A percentile compares a stretch with the other conserved stretches of the same genome.
These are phyloP conservation scores for Boletus reticulatus DNA, from an alignment of 768 basidiomycete species.

Conservation along the genomic window DNA sequence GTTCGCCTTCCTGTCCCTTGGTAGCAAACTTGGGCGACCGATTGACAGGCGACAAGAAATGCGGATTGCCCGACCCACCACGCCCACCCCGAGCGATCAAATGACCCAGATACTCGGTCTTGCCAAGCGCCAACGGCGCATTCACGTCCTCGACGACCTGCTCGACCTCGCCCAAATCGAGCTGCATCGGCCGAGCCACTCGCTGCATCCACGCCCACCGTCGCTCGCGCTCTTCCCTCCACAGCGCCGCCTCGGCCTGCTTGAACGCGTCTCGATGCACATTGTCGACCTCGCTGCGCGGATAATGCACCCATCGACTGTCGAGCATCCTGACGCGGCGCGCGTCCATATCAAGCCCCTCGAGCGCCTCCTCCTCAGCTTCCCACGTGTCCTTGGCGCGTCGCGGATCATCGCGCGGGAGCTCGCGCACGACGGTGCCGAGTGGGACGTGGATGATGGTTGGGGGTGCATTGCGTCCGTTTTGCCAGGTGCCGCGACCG, in stretches of 20 bases:
- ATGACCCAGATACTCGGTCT: constrained; percentile 53
- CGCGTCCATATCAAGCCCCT: constrained; percentile 44
- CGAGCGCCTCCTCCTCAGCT: constrained; percentile 59
- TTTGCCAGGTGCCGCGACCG: constrained; percentile 86
- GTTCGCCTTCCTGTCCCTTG: constrained; percentile 67
- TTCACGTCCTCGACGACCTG: constrained; percentile 31
- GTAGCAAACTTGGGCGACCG: constrained; percentile 88
- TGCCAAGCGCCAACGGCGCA: constrained; percentile 62
- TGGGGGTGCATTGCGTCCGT: constrained; percentile 74
- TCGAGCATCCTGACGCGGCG: constrained; percentile 60
- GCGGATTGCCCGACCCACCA: constrained; percentile 88
- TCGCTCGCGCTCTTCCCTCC: constrained; percentile 60
- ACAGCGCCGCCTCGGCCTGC: constrained; percentile 63
- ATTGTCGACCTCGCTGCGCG: constrained; percentile 60
- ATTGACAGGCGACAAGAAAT: constrained; percentile 65
- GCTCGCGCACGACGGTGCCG: constrained; percentile 84
- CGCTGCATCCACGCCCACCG: constrained; percentile 46
- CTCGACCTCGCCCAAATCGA: constrained; percentile 62
- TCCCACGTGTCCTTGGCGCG: constrained; percentile 70
- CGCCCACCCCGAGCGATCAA: constrained; percentile 73
- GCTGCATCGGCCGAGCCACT: constrained; percentile 42
- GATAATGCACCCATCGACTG: constrained; percentile 80
- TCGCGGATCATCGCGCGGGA: constrained; percentile 63
- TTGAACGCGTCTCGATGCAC: constrained; percentile 61
- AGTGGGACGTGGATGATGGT: constrained; percentile 79